These are phyloP conservation scores for Chaetomidium leptoderma DNA, from an alignment of 495 filamentous ascomycete species.

Conservation along the genomic window DNA sequence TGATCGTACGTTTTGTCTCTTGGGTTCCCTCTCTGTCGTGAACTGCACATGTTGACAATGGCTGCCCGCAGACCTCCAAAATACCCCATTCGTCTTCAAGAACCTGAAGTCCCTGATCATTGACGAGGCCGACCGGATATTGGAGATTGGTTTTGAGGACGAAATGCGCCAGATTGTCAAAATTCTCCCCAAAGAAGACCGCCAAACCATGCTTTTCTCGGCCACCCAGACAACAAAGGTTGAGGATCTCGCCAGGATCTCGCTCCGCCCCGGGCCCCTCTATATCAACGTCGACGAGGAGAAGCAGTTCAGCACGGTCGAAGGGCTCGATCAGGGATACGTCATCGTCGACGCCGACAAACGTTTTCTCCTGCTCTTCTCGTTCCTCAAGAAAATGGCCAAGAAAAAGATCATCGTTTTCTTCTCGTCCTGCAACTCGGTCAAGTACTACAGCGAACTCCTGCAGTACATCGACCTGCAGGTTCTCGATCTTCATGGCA, in stretches of 20 bases:
- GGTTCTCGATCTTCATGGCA: constrained; percentile 82
- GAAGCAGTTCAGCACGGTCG: constrained; percentile 62
- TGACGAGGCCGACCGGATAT: constrained; percentile 88
- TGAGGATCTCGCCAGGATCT: constrained; percentile 92
- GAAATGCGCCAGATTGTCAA: constrained; percentile 97
- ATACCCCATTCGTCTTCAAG: constrained; percentile 90
- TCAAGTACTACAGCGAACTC: constrained; percentile 91
- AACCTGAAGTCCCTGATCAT: constrained; percentile 78
- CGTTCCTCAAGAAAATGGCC: constrained; percentile 84
- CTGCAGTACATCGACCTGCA: constrained; percentile 95
- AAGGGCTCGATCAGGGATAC: constrained; percentile 91
- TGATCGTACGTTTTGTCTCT: constrained; percentile 51
- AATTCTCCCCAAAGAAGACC: constrained; percentile 80
- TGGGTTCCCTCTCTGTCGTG: neutral
- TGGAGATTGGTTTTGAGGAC: constrained; percentile 97
- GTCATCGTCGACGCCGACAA: constrained; percentile 90
- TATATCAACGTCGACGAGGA: constrained; percentile 86
- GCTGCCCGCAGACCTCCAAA: constrained; percentile 60
- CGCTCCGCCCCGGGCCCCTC: constrained; percentile 81
- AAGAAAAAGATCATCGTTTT: constrained; percentile 98
- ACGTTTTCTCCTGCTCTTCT: constrained; percentile 90
- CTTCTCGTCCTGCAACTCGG: constrained; percentile 87
- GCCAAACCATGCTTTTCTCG: constrained; percentile 96
- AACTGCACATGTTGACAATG: constrained; percentile 4
- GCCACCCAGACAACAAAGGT: constrained; percentile 98